A percentile compares a stretch with the other conserved stretches of the same genome.
Evolutionary conservation across 495 filamentous ascomycete genomes (phyloP).

Genomic region (Hypomontagnella monticulosa): DNA sequence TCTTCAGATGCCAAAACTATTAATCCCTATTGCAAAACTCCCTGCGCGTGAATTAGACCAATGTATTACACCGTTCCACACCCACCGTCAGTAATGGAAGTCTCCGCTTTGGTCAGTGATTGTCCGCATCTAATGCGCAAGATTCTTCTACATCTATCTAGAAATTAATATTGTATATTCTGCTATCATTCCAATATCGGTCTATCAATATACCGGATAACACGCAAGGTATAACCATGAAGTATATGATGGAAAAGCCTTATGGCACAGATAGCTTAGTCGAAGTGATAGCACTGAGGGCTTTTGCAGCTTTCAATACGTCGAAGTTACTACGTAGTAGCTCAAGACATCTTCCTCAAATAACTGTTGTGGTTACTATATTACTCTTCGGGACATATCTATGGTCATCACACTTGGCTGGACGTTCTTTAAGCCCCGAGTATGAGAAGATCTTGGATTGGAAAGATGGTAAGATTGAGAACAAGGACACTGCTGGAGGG

Average conservation of each 20-base stretch:
- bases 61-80: no score
- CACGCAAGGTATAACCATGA: slow-evolving; percentile 3
- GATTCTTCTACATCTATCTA: no score
- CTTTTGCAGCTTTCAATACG: slow-evolving; percentile 8
- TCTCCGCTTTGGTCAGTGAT: no score
- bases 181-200: no score
- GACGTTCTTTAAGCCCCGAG: slow-evolving; percentile 12
- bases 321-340: slow-evolving; percentile 40
- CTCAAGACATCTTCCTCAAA: slow-evolving; percentile 40
- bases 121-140: no score
- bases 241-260: slow-evolving; percentile 2
- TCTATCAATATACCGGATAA: no score
- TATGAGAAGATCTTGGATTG: slow-evolving; percentile 19
- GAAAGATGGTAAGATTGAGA: slow-evolving; percentile 29
- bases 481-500: slow-evolving; percentile 6
- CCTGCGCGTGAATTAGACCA: no score
- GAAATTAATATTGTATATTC: no score
- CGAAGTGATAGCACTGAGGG: slow-evolving; percentile 17
- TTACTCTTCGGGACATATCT: slow-evolving; percentile 31
- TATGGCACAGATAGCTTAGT: slow-evolving; percentile 8
- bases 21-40: no score
- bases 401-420: slow-evolving; percentile 31
- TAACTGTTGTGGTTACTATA: slow-evolving; percentile 27
- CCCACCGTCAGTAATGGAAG: no score
- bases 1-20: no score